Conservation (phyloP, 1,284 basidiomycete species). For the Trametes polyzona region DNA sequence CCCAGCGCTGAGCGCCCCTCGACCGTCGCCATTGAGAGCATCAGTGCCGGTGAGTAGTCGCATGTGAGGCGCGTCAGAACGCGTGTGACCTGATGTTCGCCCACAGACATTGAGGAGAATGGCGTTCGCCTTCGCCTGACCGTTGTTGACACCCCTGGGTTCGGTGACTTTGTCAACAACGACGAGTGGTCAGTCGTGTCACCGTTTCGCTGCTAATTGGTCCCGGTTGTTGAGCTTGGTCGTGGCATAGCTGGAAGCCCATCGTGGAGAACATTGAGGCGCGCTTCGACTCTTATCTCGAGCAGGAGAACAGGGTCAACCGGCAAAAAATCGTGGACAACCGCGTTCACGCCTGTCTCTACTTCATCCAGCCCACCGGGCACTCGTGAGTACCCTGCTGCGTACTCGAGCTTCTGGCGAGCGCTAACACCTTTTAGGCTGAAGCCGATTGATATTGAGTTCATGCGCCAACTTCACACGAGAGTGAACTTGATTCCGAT, state of each 20-base stretch:
- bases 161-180: conserved; percentile 98
- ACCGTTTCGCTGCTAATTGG: not conserved
- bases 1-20: conserved; percentile 87
- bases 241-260: conserved; percentile 83
- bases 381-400: conserved; percentile 75
- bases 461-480: conserved; percentile 94
- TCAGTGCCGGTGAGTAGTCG: conserved; percentile 80
- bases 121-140: conserved; percentile 93
- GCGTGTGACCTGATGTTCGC: conserved; percentile 29
- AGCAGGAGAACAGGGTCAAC: conserved; percentile 98
- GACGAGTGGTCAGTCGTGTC: conserved; percentile 81
- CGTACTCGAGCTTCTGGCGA: conserved; percentile 1
- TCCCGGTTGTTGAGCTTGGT: not conserved
- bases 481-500: conserved; percentile 97
- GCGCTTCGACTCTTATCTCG: conserved; percentile 94
- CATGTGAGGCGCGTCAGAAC: conserved; percentile 14
- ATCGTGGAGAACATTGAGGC: conserved; percentile 97
- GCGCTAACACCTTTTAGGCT: conserved; percentile 53
- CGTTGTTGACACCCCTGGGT: conserved; percentile 97
- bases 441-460: conserved; percentile 96
- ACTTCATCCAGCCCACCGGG: conserved; percentile 97
- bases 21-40: conserved; percentile 96
- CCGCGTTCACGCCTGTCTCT: conserved; percentile 92
- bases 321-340: conserved; percentile 85
- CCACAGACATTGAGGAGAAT: conserved; percentile 93